Conservation (phyloP, 768 basidiomycete genomes). For the Neoboletus subvelutipes region DNA sequence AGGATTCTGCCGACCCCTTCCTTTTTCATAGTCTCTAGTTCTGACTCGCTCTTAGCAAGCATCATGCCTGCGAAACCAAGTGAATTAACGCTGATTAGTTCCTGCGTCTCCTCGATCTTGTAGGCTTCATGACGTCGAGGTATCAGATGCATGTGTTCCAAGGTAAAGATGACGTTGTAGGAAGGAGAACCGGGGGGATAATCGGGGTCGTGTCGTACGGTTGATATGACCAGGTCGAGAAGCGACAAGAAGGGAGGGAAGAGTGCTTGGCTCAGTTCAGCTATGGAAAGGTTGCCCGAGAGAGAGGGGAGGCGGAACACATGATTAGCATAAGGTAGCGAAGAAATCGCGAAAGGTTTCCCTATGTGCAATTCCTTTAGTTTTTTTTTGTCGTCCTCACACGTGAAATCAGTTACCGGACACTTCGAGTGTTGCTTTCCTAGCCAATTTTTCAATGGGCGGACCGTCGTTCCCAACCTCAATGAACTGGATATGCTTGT, state of each 20-base stretch:
- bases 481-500: slow-evolving; percentile 90
- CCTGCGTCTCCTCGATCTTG: slow-evolving; percentile 50
- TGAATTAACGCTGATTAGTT: slow-evolving; percentile 72
- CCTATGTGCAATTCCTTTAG: slow-evolving; percentile 40
- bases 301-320: slow-evolving; percentile 49
- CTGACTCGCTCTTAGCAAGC: slow-evolving; percentile 79
- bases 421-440: slow-evolving; percentile 53
- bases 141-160: slow-evolving; percentile 83
- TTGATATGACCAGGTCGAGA: slow-evolving; percentile 74
- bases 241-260: slow-evolving; percentile 66
- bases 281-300: slow-evolving; percentile 23
- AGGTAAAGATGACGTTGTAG: slow-evolving; percentile 81
- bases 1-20: slow-evolving; percentile 66
- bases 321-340: slow-evolving; percentile 80
- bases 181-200: slow-evolving; percentile 68
- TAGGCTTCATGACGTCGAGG: slow-evolving; percentile 72
- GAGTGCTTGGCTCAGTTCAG: slow-evolving; percentile 51
- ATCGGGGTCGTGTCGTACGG: slow-evolving; percentile 62
- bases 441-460: slow-evolving; percentile 74
- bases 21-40: slow-evolving; percentile 65
- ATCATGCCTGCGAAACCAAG: slow-evolving; percentile 90
- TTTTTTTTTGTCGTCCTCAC: not conserved
- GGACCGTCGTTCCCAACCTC: slow-evolving; percentile 63
- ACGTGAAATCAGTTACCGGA: slow-evolving; percentile 12
- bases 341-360: slow-evolving; percentile 66